Base-by-base conservation (phyloP, 768 basidiomycete species). In the Auricularia sp. region DNA sequence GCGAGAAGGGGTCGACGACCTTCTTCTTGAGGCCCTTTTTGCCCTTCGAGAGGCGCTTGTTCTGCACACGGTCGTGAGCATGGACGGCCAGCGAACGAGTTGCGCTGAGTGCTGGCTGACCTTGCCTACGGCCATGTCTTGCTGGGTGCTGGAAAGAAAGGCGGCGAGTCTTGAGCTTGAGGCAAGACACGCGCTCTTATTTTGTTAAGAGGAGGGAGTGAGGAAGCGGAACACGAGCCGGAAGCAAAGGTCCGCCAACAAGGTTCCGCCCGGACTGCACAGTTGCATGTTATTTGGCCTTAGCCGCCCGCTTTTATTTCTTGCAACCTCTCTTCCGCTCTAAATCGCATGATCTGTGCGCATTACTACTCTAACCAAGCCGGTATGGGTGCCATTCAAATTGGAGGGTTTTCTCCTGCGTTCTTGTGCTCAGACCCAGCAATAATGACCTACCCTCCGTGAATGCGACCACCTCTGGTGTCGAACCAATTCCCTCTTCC, bases 1-100 rank as follows among this genome's bases (percentile, higher is more conserved):
- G 88, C 70, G 96, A 88, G 90, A 99, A 97, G 68, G 97, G 94
- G 85, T 99, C 97, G 68, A 99, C 93, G 76, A 97, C 94, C 88
- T 98, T 97, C 84, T 98, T 99, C 93, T 99, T 99, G 83, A 98
- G 88, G 77, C 93, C 93, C 83, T 95, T 95, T 86, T 95, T 95
- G 73, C 93, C 93, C 82, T 97, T 97, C 61, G 93, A 94, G 71
- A 95, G 85, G 76, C 93, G 88, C 81, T 99, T 99, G 83, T 98
- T 98, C 92, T 98, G 70, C 14, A 61, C 53, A 43, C 47, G 14
- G 36, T 42, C 44, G 64, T 58, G 62, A 66, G 70, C 47, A 68
- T 62, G 56, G 59, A 42, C 29, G 16, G 33, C 64, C 35, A 42
- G 39, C 39, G 39, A 29, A 21, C 11, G 39, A 21, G 39, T 3